Percentiles rank a stretch among this genome's conserved stretches.
These are phyloP conservation scores for Coniochaeta sp. DNA, from an alignment of 2,329 filamentous ascomycete genomes.

Conservation along the genomic window DNA sequence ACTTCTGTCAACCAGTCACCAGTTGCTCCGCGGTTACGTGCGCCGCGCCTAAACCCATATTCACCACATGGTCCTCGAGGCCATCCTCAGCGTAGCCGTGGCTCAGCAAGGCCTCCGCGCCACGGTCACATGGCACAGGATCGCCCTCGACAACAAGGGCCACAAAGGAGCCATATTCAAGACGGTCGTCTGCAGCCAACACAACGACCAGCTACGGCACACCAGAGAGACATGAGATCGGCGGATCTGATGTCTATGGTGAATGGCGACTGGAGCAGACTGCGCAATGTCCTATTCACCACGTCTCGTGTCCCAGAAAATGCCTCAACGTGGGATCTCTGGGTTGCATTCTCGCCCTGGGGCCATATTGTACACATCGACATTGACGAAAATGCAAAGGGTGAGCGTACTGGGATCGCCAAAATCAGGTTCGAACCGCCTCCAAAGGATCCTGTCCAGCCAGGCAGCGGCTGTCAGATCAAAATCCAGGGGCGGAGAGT, in stretches of 20 bases:
- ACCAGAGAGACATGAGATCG: neutral
- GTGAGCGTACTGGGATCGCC: constrained; percentile 31
- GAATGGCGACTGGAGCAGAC: neutral
- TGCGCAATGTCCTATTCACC: constrained; percentile 13
- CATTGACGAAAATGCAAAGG: constrained; percentile 35
- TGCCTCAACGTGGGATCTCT: constrained; percentile 37
- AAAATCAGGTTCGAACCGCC: constrained; percentile 53
- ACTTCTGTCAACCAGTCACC: neutral
- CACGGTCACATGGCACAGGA: neutral
- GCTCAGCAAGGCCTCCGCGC: neutral
- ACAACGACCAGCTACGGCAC: neutral
- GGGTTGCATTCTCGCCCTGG: constrained; percentile 40
- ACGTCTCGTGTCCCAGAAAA: constrained; percentile 25
- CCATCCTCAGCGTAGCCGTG: neutral
- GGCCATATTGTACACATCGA: constrained; percentile 51
- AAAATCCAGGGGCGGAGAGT: constrained; percentile 17
- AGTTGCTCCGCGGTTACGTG: neutral
- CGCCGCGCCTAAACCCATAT: neutral
- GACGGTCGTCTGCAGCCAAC: neutral
- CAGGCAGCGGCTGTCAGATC: constrained; percentile 16
- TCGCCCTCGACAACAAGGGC: neutral
- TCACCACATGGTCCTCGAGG: neutral
- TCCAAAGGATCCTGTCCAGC: constrained; percentile 32
- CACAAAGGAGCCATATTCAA: neutral
- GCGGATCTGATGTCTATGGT: neutral